Conservation (phyloP, 73 alveolate genomes). For the Paramecium sexaurelia region DNA sequence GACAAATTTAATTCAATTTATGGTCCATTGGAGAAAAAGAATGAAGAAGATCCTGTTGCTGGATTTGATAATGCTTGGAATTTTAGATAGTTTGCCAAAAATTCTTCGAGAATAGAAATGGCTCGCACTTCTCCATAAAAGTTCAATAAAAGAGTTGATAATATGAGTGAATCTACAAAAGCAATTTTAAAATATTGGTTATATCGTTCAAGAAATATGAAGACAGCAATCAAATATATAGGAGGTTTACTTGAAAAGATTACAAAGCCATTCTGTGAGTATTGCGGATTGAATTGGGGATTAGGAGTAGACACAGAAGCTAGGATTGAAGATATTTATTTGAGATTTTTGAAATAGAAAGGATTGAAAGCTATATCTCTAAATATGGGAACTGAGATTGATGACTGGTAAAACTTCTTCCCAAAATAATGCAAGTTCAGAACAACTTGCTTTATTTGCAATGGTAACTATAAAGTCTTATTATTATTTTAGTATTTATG, state of each 20-base stretch:
- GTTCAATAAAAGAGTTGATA: neutral
- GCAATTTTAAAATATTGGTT: conserved; percentile 60
- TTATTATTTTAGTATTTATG: neutral
- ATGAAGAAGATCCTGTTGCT: conserved; percentile 57
- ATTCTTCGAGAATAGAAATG: neutral
- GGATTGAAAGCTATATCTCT: neutral
- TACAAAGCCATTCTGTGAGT: conserved; percentile 52
- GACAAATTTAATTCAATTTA: conserved; percentile 26
- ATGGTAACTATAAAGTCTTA: neutral
- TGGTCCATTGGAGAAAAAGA: conserved; percentile 53
- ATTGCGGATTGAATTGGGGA: conserved; percentile 69
- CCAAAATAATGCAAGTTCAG: conserved; percentile 44
- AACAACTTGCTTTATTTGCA: conserved; percentile 64
- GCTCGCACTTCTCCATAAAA: neutral
- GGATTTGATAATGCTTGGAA: conserved; percentile 62
- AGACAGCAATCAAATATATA: conserved; percentile 40
- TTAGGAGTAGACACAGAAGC: conserved; percentile 49
- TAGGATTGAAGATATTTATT: conserved; percentile 62
- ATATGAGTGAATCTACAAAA: conserved; percentile 22
- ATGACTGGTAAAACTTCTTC: conserved; percentile 67
- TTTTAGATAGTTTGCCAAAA: neutral
- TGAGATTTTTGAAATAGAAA: neutral
- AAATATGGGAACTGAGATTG: conserved; percentile 39
- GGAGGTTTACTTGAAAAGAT: conserved; percentile 62
- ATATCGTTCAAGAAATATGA: conserved; percentile 52